Evolutionary conservation across 2,329 filamentous ascomycete genomes (phyloP).

Genomic region (Talaromyces sp.): DNA sequence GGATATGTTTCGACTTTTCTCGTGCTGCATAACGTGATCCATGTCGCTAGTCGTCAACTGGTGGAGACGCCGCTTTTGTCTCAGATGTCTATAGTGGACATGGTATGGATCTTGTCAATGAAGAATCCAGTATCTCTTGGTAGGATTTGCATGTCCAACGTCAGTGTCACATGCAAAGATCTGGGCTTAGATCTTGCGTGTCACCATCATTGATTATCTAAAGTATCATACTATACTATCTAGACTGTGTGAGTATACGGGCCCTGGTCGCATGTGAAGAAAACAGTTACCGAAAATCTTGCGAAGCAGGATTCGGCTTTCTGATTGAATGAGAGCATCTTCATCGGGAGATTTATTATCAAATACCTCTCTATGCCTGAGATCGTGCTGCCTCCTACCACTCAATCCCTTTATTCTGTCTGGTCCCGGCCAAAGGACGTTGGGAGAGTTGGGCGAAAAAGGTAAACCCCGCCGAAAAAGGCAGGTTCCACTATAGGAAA

Average conservation of each 20-base stretch:
- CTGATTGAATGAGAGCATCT: background rate
- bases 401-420: background rate
- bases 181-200: background rate
- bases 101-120: background rate
- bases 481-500: conserved; percentile 15
- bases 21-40: background rate
- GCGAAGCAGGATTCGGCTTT: background rate
- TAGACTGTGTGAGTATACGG: background rate
- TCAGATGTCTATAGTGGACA: background rate
- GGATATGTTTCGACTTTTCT: background rate
- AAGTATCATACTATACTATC: background rate
- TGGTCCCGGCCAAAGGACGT: conserved; percentile 3
- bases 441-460: conserved; percentile 14
- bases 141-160: background rate
- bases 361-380: background rate
- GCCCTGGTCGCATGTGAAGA: background rate
- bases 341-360: background rate
- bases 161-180: background rate
- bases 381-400: background rate
- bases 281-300: background rate
- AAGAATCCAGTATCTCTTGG: background rate
- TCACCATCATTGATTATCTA: background rate
- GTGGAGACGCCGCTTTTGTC: background rate
- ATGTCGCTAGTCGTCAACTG: too few species aligned
- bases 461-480: conserved; percentile 10